Evolutionary conservation across 768 basidiomycete species (phyloP), one percentile per base, ranked within the genome.

Genomic region (Rhizopogon vesiculosus): DNA sequence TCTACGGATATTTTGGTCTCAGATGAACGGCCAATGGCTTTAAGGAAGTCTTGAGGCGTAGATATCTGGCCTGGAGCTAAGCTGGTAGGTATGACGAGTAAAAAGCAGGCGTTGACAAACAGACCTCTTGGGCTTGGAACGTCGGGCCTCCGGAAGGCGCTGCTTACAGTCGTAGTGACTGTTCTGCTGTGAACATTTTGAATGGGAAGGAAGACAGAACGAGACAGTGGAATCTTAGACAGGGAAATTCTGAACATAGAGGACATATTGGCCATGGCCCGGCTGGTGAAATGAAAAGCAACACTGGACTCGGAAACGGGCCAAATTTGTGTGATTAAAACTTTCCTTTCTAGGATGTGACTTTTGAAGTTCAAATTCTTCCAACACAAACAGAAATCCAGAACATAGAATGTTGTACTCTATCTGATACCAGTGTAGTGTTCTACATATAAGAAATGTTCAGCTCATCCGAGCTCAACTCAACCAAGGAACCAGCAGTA

Each of bases 11-110:
- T 59, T 69, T 91, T 91, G 1, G 78, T 83, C 39, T 88, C 84
- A 3, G 78, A 72, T 7, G 76, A 76, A 25, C 91, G 79, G 19
- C 91, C 91, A 59, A 93, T 90, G 28, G 85, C 80, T 56, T 80
- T 81, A 60, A 93, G 75, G 61, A 93, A 91, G 28, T 80, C 84
- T 31, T 72, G 71, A 6, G 89, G 80, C 3, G 83, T 81, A 18
- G 66, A 59, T 57, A 88, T 79, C n/a, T 69, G 58, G 38, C 76
- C 84, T 85, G 67, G 10, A 3, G 7, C 29, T 39, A 48, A 42
- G 29, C 56, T 15, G 29, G 54, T 66, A 48, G 61, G 56, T 46
- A 39, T 38, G 16, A 2, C 19, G 22, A 18, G 44, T 18, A 13
- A 22, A 35, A 19, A 19, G 33, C 46, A 42, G 7, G 22, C 5